A percentile compares a stretch with the other conserved stretches of the same genome.
Conservation (phyloP, 2,329 filamentous ascomycete species). For the Bipolaris bicolor region DNA sequence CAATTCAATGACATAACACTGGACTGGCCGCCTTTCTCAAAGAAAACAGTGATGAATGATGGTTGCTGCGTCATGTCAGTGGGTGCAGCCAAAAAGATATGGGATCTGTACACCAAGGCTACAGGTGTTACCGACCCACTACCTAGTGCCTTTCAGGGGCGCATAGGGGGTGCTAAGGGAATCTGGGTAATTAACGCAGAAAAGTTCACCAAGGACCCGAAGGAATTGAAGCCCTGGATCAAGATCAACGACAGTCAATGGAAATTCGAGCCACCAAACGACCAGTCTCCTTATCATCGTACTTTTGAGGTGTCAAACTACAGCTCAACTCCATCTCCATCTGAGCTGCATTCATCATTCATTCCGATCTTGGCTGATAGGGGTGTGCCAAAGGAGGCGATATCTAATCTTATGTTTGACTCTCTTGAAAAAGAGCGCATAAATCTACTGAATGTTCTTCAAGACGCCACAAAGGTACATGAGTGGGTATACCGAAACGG, state of each 20-base stretch:
- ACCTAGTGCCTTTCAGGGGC: conserved; percentile 71
- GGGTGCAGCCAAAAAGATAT: conserved; percentile 62
- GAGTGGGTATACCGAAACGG: conserved; percentile 49
- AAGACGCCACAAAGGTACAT: conserved; percentile 61
- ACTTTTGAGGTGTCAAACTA: conserved; percentile 69
- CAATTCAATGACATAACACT: conserved; percentile 47
- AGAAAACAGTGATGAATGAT: conserved; percentile 53
- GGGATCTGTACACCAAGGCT: conserved; percentile 56
- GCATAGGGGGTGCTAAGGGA: conserved; percentile 76
- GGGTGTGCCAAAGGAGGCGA: conserved; percentile 53
- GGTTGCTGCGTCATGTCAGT: conserved; percentile 70
- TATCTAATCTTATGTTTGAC: conserved; percentile 59
- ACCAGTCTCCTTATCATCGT: conserved; percentile 59
- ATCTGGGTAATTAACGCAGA: conserved; percentile 70
- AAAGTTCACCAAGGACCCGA: conserved; percentile 50
- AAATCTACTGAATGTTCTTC: conserved; percentile 59
- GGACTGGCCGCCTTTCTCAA: conserved; percentile 24
- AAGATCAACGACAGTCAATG: conserved; percentile 68
- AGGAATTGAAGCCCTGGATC: conserved; percentile 64
- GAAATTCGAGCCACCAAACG: conserved; percentile 65
- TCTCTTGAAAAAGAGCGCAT: conserved; percentile 61
- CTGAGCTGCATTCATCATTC: conserved; percentile 70
- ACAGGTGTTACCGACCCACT: conserved; percentile 67
- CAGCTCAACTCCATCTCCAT: conserved; percentile 57
- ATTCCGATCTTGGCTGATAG: conserved; percentile 70